phyloP scores from a whole-genome alignment of 1,284 basidiomycete genomes.

The Austropuccinia psidii region DNA sequence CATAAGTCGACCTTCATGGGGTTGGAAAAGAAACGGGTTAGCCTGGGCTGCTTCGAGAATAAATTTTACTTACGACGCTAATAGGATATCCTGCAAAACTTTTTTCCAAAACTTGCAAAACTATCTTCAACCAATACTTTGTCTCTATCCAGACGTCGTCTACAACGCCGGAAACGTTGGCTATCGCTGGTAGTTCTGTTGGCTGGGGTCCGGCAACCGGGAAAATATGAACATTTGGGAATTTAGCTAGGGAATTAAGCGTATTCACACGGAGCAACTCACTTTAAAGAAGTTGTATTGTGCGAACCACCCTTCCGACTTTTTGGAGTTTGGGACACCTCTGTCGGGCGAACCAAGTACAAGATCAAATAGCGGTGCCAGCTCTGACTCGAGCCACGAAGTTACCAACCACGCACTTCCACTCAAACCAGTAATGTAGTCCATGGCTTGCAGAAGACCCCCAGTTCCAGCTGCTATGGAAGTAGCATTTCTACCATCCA shows the following conservation, averaged over 20 bases:
- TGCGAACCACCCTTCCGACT: constrained; percentile 16
- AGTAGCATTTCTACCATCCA: constrained; percentile 28
- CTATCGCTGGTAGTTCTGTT: neutral
- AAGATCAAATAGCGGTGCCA: constrained; percentile 24
- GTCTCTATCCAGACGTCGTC: constrained; percentile 4
- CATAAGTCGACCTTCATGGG: constrained; percentile 25
- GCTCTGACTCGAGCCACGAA: constrained; percentile 30
- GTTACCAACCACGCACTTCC: constrained; percentile 32
- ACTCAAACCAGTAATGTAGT: constrained; percentile 32
- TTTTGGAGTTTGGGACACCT: neutral
- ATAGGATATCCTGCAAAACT: constrained; percentile 22
- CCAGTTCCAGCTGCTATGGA: constrained; percentile 15
- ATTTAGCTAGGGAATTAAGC: neutral
- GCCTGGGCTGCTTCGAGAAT: neutral
- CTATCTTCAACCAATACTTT: constrained; percentile 29
- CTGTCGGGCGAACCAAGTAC: constrained; percentile 8
- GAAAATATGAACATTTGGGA: neutral
- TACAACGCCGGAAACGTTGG: neutral
- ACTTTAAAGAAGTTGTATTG: constrained; percentile 22
- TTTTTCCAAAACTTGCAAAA: constrained; percentile 20
- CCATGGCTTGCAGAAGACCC: constrained; percentile 20
- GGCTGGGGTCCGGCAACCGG: neutral
- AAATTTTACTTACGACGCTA: neutral
- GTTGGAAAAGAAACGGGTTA: neutral
- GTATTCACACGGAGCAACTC: neutral